Conservation (phyloP, 1,284 basidiomycete species). For the Ceratobasidium sp. region DNA sequence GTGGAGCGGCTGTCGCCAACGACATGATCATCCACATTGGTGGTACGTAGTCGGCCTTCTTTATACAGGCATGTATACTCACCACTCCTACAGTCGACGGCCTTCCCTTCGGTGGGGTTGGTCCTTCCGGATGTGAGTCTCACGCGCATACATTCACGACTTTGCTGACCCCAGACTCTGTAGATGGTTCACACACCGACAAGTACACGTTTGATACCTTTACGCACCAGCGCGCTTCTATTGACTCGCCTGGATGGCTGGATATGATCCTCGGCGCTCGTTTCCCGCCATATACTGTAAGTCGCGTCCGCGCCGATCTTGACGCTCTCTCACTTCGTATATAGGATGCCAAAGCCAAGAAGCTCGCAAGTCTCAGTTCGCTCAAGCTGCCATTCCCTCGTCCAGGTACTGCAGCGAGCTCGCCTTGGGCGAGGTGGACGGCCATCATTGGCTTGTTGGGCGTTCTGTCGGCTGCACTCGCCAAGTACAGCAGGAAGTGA, state of each 20-base stretch:
- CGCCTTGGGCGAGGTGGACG: constrained; percentile 16
- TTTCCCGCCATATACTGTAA: constrained; percentile 69
- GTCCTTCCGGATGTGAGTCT: constrained; percentile 70
- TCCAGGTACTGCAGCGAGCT: constrained; percentile 4
- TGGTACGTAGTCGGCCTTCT: constrained; percentile 51
- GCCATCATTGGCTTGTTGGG: constrained; percentile 13
- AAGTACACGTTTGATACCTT: constrained; percentile 73
- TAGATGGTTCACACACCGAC: constrained; percentile 68
- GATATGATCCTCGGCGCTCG: constrained; percentile 63
- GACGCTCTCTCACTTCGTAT: neutral
- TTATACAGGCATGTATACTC: neutral
- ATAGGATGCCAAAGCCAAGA: constrained; percentile 21
- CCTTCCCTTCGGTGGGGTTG: constrained; percentile 76
- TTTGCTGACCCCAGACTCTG: neutral
- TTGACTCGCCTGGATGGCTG: constrained; percentile 71
- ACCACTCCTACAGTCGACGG: constrained; percentile 57
- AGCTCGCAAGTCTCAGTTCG: neutral
- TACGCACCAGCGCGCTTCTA: constrained; percentile 65
- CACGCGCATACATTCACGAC: neutral
- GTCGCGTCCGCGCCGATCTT: constrained; percentile 38
- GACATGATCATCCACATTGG: constrained; percentile 64
- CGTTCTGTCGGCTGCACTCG: neutral
- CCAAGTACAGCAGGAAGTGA: constrained; percentile 14
- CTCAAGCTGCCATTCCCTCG: constrained; percentile 14
- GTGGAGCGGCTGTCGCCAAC: constrained; percentile 72